These are phyloP conservation scores for Blastomyces emzantsi DNA, from an alignment of 2,329 filamentous ascomycete species.

Conservation along the genomic window DNA sequence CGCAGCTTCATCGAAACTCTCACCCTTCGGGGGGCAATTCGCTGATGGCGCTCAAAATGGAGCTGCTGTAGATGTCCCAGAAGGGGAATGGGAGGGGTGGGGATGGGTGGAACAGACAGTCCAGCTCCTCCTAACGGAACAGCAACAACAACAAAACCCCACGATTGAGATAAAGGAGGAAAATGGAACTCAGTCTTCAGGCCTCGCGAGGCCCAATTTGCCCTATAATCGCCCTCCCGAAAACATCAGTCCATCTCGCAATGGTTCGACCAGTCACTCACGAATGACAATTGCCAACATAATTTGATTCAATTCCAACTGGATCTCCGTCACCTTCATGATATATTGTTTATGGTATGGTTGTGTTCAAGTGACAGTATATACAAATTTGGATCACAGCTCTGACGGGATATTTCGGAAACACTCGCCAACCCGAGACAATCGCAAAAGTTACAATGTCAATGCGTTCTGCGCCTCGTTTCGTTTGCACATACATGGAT, in stretches of 20 bases:
- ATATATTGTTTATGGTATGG: background rate
- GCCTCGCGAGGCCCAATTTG: background rate
- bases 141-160: constrained; percentile 30
- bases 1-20: constrained; percentile 9
- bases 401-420: background rate
- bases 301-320: constrained; percentile 24
- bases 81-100: constrained; percentile 64
- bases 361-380: background rate
- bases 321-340: background rate
- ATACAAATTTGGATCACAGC: background rate
- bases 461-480: background rate
- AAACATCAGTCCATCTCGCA: constrained; percentile 21
- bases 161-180: constrained; percentile 16
- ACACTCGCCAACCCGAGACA: background rate
- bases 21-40: constrained; percentile 14
- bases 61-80: constrained; percentile 13
- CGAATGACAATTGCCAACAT: constrained; percentile 42
- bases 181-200: constrained; percentile 1
- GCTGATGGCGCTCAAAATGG: constrained; percentile 50
- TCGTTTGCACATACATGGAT: background rate
- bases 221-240: constrained; percentile 1
- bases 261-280: constrained; percentile 27
- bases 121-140: constrained; percentile 45
- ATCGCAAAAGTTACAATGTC: background rate
- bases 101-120: constrained; percentile 58